Percentiles rank a stretch among this genome's conserved stretches.
Evolutionary conservation across 139 green algal genomes (phyloP).

Genomic region (Micractinium conductrix): DNA sequence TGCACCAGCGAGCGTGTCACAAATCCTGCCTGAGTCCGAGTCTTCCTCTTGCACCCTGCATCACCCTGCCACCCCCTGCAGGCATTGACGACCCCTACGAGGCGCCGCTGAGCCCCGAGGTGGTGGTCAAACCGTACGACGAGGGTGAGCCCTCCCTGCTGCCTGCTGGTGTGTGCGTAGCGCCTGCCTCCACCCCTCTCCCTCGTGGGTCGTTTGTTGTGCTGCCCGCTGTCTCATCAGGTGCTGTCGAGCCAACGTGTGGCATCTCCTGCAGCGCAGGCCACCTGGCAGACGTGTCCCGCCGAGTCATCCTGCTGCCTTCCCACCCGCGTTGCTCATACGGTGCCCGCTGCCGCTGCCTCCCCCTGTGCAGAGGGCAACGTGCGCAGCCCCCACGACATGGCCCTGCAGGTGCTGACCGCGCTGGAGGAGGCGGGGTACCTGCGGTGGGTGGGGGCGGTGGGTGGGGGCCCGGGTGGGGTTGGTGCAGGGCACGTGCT

Average conservation of each 20-base stretch:
- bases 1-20: too few relatives aligned
- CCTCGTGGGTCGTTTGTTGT: neutral
- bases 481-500: neutral
- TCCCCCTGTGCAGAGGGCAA: conserved; percentile 11
- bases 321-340: neutral
- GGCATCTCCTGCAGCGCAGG: too few relatives aligned
- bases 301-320: neutral
- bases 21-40: too few relatives aligned
- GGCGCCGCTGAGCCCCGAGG: conserved; percentile 10
- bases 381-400: conserved; percentile 15
- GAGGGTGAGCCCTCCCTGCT: conserved; percentile 4
- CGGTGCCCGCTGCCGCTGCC: neutral
- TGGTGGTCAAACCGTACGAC: neutral
- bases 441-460: neutral
- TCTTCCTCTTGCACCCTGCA: too few relatives aligned
- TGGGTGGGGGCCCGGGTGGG: too few relatives aligned
- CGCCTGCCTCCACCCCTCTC: neutral
- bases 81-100: conserved; percentile 49
- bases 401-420: conserved; percentile 30
- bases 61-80: neutral
- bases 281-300: neutral
- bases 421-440: conserved; percentile 32
- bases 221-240: neutral
- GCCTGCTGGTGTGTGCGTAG: neutral
- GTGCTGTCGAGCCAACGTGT: too few relatives aligned